Evolutionary conservation across 2,329 filamentous ascomycete species (phyloP), one percentile per base, ranked within the genome.

Genomic region (Penicillium sumatraense): DNA sequence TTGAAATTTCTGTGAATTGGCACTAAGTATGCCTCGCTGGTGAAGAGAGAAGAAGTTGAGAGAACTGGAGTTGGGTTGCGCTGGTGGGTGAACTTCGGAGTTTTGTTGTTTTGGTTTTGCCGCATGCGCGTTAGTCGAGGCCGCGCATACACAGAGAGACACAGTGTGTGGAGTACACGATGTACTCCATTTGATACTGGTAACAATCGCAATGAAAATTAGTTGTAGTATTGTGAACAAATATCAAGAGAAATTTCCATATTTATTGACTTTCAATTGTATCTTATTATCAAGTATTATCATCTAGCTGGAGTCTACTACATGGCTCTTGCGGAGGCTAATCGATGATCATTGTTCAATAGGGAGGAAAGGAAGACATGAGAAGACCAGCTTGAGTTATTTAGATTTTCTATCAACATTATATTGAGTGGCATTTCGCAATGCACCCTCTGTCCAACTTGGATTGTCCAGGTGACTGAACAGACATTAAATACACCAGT

Each of bases 61-160:
- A n/a, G n/a, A n/a, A n/a, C n/a, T n/a, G n/a, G n/a, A 20, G 24
- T 36, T 16, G 45, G 35, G n/a, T 10, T 29, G 18, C 23, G 13
- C 33, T 52, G 33, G 44, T 51, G 45, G 51, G 44, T 42, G 50
- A 51, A 49, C 16, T 5, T 51, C 53, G 55, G 47, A 46, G 54
- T 23, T 53, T 60, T 42, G 18, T 38, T 59, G 62, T 65, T 65
- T 63, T 64, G 58, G 31, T 63, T 63, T 64, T 63, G 36, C 61
- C 62, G 49, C 49, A 56, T 61, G 44, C 51, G 57, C 52, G 52
- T 57, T 57, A 61, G 57, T 56, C 24, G 11, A 29, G 44, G 26
- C 24, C 38, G 38, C 16, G 18, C 36, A 40, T n/a, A 21, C 33
- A 36, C 14, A 16, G n/a, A n/a, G n/a, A n/a, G n/a, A n/a, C n/a